Evolutionary conservation across 495 filamentous ascomycete species (phyloP).

Genomic region (Lasiosphaeria miniovina): DNA sequence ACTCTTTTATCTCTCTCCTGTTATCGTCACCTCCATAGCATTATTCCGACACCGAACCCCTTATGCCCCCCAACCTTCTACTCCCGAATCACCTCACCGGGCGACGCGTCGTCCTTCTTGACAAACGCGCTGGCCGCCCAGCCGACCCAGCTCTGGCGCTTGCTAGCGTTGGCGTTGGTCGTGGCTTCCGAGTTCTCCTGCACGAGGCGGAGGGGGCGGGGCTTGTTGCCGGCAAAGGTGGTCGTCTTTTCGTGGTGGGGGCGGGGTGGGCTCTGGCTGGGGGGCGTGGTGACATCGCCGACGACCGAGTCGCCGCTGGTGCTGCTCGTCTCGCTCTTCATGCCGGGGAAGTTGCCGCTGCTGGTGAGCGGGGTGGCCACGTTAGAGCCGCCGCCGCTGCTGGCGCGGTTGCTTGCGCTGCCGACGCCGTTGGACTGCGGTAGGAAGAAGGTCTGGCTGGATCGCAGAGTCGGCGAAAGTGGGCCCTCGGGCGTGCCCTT

Average conservation of each 20-base stretch:
- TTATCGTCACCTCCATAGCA: background rate
- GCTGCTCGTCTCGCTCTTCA: conserved; percentile 58
- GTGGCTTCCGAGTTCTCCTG: conserved; percentile 53
- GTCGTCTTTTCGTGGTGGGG: conserved; percentile 59
- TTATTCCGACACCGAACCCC: too few species aligned
- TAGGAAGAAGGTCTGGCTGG: conserved; percentile 43
- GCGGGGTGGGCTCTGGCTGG: conserved; percentile 53
- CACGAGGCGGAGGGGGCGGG: conserved; percentile 83
- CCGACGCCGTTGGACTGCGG: conserved; percentile 51
- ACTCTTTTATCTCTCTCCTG: background rate
- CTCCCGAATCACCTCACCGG: background rate
- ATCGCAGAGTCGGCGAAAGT: conserved; percentile 53
- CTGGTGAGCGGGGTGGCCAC: conserved; percentile 30
- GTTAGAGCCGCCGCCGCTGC: conserved; percentile 36
- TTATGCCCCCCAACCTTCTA: background rate
- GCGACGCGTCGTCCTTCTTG: conserved; percentile 34
- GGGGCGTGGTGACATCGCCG: conserved; percentile 52
- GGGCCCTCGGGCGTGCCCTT: conserved; percentile 55
- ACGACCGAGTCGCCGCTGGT: conserved; percentile 59
- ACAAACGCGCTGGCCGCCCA: conserved; percentile 45
- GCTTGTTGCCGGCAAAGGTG: conserved; percentile 65
- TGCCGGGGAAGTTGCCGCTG: conserved; percentile 54
- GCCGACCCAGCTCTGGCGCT: conserved; percentile 57
- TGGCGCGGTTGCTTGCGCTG: conserved; percentile 28
- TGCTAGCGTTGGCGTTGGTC: conserved; percentile 37